A percentile compares a stretch with the other conserved stretches of the same genome.
These are phyloP conservation scores for Populus ilicifolia DNA, from an alignment of 345 rosid genomes.

Conservation along the genomic window DNA sequence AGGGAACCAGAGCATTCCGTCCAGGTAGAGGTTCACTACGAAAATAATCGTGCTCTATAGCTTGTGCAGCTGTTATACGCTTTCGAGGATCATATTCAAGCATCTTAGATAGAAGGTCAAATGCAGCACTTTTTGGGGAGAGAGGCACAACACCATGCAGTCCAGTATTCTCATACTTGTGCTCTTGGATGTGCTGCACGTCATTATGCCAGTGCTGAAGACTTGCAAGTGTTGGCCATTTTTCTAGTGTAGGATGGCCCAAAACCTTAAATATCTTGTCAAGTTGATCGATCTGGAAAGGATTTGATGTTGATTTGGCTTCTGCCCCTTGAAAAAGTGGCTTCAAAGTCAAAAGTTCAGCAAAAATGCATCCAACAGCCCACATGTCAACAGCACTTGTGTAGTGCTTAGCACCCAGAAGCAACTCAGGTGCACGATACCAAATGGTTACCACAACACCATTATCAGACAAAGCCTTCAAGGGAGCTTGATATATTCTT, in stretches of 20 bases:
- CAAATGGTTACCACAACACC: conserved; percentile 99
- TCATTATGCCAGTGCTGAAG: conserved; percentile 92
- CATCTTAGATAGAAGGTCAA: conserved; percentile 86
- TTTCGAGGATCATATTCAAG: conserved; percentile 89
- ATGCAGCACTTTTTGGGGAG: conserved; percentile 55
- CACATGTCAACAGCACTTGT: conserved; percentile 97
- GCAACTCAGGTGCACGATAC: conserved; percentile 99
- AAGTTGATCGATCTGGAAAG: conserved; percentile 93
- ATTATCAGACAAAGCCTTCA: conserved; percentile 74
- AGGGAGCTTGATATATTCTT: conserved; percentile 88
- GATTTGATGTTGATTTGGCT: conserved; percentile 76
- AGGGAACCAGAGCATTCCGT: conserved; percentile 78
- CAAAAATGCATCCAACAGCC: conserved; percentile 99
- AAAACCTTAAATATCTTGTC: conserved; percentile 97
- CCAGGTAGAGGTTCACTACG: conserved; percentile 81
- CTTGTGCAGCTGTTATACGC: conserved; percentile 94
- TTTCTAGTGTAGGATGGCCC: conserved; percentile 91
- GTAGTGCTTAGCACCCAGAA: conserved; percentile 96
- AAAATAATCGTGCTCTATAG: conserved; percentile 90
- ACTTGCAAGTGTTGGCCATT: conserved; percentile 82
- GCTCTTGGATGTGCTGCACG: conserved; percentile 73
- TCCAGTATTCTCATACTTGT: conserved; percentile 63
- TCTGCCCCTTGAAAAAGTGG: conserved; percentile 97
- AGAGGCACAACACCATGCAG: conserved; percentile 74
- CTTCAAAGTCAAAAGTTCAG: conserved; percentile 90